Percentiles rank a stretch among this genome's conserved stretches.
Conservation (phyloP, 1,139 yeast genomes). For the Saccharomyces hybrid region DNA sequence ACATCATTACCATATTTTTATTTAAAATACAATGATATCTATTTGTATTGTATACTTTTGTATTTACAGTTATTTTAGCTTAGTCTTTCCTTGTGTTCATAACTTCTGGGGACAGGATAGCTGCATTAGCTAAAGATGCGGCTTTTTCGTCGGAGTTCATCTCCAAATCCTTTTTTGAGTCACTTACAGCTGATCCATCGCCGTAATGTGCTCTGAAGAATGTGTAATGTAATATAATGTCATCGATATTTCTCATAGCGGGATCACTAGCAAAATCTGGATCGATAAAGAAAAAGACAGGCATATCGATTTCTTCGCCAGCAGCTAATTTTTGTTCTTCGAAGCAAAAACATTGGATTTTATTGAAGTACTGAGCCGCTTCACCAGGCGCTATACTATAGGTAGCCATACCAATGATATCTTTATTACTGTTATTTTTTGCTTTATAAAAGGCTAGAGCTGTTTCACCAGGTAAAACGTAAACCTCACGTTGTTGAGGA, state of each 20-base stretch:
- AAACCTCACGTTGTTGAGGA: conserved; percentile 91
- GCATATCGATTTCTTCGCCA: conserved; percentile 99
- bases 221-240: conserved; percentile 84
- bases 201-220: conserved; percentile 57
- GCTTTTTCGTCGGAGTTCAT: conserved; percentile 13
- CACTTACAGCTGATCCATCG: conserved; percentile 28
- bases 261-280: conserved; percentile 98
- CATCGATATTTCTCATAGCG: conserved; percentile 82
- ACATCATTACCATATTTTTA: too few relatives aligned
- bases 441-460: conserved; percentile 96
- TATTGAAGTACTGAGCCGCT: conserved; percentile 92
- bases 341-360: conserved; percentile 95
- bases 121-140: conserved; percentile 14
- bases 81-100: conserved; percentile 3
- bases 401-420: conserved; percentile 96
- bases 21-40: background rate
- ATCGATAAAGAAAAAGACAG: conserved; percentile 94
- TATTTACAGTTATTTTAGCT: background rate
- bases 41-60: background rate
- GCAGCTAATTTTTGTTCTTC: conserved; percentile 92
- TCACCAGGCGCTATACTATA: conserved; percentile 94
- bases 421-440: conserved; percentile 74
- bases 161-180: conserved; percentile 7
- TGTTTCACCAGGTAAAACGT: conserved; percentile 94
- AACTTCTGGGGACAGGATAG: conserved; percentile 13